Evolutionary conservation across 495 filamentous ascomycete species (phyloP).

Genomic region (Astrothelium macrocarpum): DNA sequence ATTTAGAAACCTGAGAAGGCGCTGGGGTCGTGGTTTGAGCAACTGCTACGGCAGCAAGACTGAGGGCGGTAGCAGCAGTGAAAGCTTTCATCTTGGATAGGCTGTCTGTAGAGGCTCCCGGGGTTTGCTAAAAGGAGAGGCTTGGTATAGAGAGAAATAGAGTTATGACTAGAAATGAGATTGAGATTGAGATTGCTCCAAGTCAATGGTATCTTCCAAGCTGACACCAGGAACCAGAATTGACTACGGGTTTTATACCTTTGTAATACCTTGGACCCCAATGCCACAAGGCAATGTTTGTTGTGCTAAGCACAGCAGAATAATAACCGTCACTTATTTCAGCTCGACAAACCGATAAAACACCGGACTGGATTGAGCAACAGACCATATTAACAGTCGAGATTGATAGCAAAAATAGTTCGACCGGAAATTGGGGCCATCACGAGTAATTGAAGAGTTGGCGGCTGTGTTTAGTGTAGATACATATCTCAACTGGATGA

Average conservation of each 20-base stretch:
- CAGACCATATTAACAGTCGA: too few relatives aligned
- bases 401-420: too few relatives aligned
- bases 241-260: neutral
- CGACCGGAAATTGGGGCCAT: too few relatives aligned
- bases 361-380: too few relatives aligned
- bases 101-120: neutral
- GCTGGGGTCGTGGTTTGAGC: neutral
- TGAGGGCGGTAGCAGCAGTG: neutral
- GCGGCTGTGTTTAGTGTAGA: too few relatives aligned
- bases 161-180: neutral
- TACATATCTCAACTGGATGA: too few relatives aligned
- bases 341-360: too few relatives aligned
- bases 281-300: neutral
- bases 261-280: neutral
- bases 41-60: neutral
- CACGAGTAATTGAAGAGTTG: too few relatives aligned
- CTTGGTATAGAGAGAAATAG: neutral
- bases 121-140: neutral
- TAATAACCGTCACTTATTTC: too few relatives aligned
- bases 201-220: too few relatives aligned
- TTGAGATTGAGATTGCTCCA: neutral
- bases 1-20: neutral
- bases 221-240: too few relatives aligned
- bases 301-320: too few relatives aligned
- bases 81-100: neutral